Evolutionary conservation across 306 rosid species (phyloP), one percentile per base, ranked within the genome.

Genomic region (Fragaria ananassa): DNA sequence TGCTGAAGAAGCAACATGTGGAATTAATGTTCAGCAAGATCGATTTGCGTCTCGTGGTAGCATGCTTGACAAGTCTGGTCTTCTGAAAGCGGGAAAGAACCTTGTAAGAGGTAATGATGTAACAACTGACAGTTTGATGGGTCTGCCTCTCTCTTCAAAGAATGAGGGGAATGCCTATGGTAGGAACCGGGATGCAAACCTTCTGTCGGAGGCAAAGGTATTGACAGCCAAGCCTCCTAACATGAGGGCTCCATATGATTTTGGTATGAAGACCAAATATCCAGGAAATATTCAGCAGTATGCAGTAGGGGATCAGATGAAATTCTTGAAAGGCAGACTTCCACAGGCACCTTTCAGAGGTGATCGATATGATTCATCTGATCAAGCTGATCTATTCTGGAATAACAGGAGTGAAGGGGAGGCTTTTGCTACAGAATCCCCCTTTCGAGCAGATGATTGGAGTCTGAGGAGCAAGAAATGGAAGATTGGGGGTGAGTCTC

Each of bases 401-500:
- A 84, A 77, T 80, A 87, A 78, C 75, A 87, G 79, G 83, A 75
- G 73, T 47, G 86, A 78, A 7, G 90, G 85, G 60, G 91, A 85
- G 54, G 85, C 89, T 71, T 87, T 81, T 81, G 78, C 74, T 63
- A 74, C 77, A 82, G 93, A 91, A 73, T 82, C 96, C 5, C 78
- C 90, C 68, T 79, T 78, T 80, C 86, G 72, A 77, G 78, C 81
- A 76, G 90, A 87, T 78, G 93, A 91, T 21, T 83, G 93, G 91
- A 86, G 81, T 78, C 65, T 12, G 35, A 86, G 79, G 80, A 81
- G 89, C 78, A 92, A 92, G 88, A 92, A 86, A 75, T 78, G 93
- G 93, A 93, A 93, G 83, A 53, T 81, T 34, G 93, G 83, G 80
- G 83, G 88, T 78, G 88, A 86, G 75, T 86, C 99, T 74, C 93